Evolutionary conservation across 2,329 filamentous ascomycete species (phyloP).

Genomic region (Hymenoscyphus linearis): DNA sequence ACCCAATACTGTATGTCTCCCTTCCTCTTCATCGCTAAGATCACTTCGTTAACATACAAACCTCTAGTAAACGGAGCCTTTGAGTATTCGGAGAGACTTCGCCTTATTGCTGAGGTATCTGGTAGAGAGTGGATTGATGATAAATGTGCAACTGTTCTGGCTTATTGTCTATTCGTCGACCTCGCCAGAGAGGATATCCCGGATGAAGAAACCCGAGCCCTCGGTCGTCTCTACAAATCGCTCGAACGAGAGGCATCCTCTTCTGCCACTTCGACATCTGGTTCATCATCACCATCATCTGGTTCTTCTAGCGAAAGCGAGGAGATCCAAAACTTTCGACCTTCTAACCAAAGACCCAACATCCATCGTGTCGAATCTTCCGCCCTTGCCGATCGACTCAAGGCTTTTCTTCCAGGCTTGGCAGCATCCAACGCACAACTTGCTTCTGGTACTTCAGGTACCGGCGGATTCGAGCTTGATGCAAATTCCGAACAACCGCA

Average conservation of each 20-base stretch:
- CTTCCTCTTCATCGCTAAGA: background rate
- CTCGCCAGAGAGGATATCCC: background rate
- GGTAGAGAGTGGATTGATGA: conserved; percentile 4
- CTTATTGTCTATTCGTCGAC: background rate
- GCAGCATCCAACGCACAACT: conserved; percentile 21
- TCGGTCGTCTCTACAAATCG: background rate
- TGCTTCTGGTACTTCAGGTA: conserved; percentile 10
- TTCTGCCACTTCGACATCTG: background rate
- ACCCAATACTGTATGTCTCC: conserved; percentile 1
- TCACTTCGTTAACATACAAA: background rate
- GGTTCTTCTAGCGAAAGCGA: background rate
- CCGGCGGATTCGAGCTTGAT: conserved; percentile 13
- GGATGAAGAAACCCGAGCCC: background rate
- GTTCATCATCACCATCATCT: background rate
- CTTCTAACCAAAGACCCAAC: conserved; percentile 17
- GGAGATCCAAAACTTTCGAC: conserved; percentile 20
- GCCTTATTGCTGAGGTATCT: background rate
- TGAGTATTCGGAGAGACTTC: conserved; percentile 2
- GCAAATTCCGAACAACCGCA: background rate
- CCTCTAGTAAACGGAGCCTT: conserved; percentile 1
- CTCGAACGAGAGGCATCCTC: background rate
- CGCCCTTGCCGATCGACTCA: conserved; percentile 6
- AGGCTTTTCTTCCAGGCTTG: conserved; percentile 18
- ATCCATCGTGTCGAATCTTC: conserved; percentile 10
- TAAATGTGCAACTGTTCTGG: conserved; percentile 2